A percentile compares a stretch with the other conserved stretches of the same genome.
phyloP scores from a whole-genome alignment of 495 filamentous ascomycete genomes.

The Parathielavia appendiculata region DNA sequence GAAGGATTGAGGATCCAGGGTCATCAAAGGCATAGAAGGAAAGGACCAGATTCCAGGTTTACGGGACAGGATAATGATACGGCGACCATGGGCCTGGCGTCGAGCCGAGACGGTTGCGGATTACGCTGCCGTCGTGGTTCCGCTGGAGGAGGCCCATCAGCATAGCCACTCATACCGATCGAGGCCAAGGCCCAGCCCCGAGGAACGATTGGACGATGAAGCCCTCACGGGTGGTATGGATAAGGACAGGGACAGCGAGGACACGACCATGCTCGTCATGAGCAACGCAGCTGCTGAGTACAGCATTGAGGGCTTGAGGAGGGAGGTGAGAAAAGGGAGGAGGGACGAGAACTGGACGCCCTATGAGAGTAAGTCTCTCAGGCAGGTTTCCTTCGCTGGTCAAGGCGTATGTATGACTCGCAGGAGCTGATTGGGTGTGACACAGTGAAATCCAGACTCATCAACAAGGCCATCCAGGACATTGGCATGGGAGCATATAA shows the following conservation, averaged over 20 bases:
- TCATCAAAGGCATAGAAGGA: too few species aligned
- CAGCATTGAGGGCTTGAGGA: slow-evolving; percentile 47
- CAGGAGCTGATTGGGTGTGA: background rate
- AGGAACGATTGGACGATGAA: slow-evolving; percentile 28
- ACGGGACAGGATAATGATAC: background rate
- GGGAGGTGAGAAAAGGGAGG: slow-evolving; percentile 40
- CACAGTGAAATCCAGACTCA: slow-evolving; percentile 52
- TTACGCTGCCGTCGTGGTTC: slow-evolving; percentile 43
- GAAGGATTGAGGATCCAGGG: too few species aligned
- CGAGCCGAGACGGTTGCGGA: slow-evolving; percentile 39
- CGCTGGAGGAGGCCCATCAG: slow-evolving; percentile 45
- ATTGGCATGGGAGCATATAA: slow-evolving; percentile 87
- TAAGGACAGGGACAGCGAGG: slow-evolving; percentile 34
- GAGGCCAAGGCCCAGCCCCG: slow-evolving; percentile 19
- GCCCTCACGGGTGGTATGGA: slow-evolving; percentile 20
- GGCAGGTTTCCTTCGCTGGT: background rate
- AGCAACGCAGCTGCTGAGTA: slow-evolving; percentile 37
- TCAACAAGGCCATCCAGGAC: slow-evolving; percentile 74
- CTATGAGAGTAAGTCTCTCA: slow-evolving; percentile 46
- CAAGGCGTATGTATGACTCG: background rate
- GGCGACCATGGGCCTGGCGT: slow-evolving; percentile 18
- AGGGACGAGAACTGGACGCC: slow-evolving; percentile 39
- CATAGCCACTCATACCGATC: slow-evolving; percentile 43
- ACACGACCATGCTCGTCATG: slow-evolving; percentile 40
- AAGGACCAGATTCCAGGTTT: background rate